Conservation (phyloP, 345 rosid species). For the Pistacia integerrima region DNA sequence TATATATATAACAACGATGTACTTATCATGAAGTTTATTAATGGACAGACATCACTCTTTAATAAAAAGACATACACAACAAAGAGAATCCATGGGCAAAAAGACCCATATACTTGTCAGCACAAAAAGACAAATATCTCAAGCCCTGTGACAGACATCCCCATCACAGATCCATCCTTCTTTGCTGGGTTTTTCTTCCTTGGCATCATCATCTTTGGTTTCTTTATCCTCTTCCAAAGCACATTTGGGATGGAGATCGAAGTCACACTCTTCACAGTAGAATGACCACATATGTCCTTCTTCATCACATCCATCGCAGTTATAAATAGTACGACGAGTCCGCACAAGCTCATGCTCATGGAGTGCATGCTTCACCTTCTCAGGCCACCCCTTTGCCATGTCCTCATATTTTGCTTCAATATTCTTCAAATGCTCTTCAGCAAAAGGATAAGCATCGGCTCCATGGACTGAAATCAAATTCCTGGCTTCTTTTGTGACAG, state of each 20-base stretch:
- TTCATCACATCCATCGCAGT: conserved; percentile 44
- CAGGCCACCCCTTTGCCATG: conserved; percentile 74
- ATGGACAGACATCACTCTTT: too few relatives aligned
- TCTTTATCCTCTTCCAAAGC: conserved; percentile 34
- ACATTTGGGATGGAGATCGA: conserved; percentile 70
- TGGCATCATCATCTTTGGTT: conserved; percentile 10
- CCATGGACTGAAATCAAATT: conserved; percentile 40
- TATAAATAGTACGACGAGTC: conserved; percentile 28
- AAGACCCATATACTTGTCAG: neutral
- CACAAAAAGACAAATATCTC: conserved; percentile 8
- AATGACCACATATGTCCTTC: conserved; percentile 55
- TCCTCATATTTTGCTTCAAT: conserved; percentile 45
- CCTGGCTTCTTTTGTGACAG: conserved; percentile 49
- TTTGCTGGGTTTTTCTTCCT: conserved; percentile 21
- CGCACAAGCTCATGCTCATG: conserved; percentile 74
- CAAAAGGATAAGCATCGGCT: conserved; percentile 71
- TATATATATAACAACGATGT: too few relatives aligned
- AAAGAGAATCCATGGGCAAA: too few relatives aligned
- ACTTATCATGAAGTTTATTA: too few relatives aligned
- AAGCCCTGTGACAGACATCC: conserved; percentile 49
- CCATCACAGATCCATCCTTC: conserved; percentile 69
- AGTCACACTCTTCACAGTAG: conserved; percentile 59
- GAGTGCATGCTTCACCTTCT: conserved; percentile 57
- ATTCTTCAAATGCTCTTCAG: conserved; percentile 49
- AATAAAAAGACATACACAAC: too few relatives aligned